phyloP scores from a whole-genome alignment of 2,329 filamentous ascomycete species.

The Botrytis fragariae region DNA sequence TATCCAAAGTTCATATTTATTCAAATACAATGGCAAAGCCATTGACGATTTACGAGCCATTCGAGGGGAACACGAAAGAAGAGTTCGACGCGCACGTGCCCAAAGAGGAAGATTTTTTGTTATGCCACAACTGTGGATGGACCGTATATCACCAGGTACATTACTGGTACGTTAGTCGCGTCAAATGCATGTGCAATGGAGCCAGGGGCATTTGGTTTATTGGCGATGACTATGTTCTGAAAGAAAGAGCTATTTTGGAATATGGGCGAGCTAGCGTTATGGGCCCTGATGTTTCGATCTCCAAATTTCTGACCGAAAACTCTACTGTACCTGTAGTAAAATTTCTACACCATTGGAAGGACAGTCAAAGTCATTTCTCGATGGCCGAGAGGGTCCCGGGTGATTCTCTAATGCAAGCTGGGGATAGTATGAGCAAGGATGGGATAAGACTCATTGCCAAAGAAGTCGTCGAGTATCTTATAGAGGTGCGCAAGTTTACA shows the following conservation, averaged over 20 bases:
- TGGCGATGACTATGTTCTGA: not conserved
- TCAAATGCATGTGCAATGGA: not conserved
- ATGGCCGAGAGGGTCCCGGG: not conserved
- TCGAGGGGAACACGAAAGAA: not conserved
- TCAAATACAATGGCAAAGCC: not conserved
- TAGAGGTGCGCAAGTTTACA: slow-evolving; percentile 1
- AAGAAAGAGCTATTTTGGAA: not conserved
- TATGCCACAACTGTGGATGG: slow-evolving; percentile 8
- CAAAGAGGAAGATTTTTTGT: not conserved
- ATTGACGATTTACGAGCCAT: not conserved
- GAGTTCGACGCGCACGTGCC: not conserved
- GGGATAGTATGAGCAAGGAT: rapidly evolving
- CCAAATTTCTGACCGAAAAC: not conserved
- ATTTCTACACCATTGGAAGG: not conserved
- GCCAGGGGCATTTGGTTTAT: not conserved
- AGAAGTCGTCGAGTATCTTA: slow-evolving; percentile 15
- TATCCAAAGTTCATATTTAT: not conserved
- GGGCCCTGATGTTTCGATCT: not conserved
- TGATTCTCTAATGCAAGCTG: too few relatives aligned
- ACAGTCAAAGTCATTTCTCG: not conserved
- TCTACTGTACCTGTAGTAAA: not conserved
- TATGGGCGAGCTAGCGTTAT: rapidly evolving
- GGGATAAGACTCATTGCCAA: not conserved
- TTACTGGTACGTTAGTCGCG: not conserved
- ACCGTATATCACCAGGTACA: rapidly evolving